Evolutionary conservation across 495 filamentous ascomycete genomes (phyloP), one percentile per base, ranked within the genome.

Genomic region (Aspergillus taichungensis): DNA sequence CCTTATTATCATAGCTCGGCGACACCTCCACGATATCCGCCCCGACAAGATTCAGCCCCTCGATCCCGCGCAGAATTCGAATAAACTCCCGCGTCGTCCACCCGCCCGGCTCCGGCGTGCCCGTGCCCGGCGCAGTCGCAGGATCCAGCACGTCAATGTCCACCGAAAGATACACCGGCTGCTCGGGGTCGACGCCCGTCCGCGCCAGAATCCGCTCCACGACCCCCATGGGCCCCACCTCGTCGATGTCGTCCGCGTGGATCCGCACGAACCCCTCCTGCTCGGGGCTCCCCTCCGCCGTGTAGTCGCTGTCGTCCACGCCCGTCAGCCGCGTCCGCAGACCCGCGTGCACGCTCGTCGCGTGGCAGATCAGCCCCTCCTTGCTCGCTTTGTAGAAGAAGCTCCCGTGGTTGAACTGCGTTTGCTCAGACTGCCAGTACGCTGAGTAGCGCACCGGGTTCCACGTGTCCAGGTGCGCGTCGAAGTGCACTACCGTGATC

Each of bases 11-110:
- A 60, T 94, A 92, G 9, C 85, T 84, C 1, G 87, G 87, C 37
- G 83, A 82, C 10, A 94, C 87, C 74, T 94, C 87, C 14, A 94
- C 87, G 49, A 91, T 80, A 63, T 87, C 84, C 4, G 80, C 83
- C 0, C 84, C 84, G 13, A 88, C 81, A 1, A 87, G 54, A 57
- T 87, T 85, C 57, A 88, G 49, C 31, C 71, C 73, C 67, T 86
- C 82, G 6, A 87, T 61, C 0, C 83, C 84, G 18, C 83, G 69
- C 61, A 87, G 55, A 40, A 87, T 83, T 3, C 79, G 66, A 37
- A 85, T 85, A 48, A 87, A 67, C 61, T 87, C 84, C 14, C 83
- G 64, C 28, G 76, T 85, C 9, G 83, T 85, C 83, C 83, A 87
- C 10, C 84, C 83, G 43, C 83, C 83, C 1, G 82, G 74, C 63